These are phyloP conservation scores for Orbilia brochopaga DNA, from an alignment of 2,329 filamentous ascomycete genomes.

Conservation along the genomic window DNA sequence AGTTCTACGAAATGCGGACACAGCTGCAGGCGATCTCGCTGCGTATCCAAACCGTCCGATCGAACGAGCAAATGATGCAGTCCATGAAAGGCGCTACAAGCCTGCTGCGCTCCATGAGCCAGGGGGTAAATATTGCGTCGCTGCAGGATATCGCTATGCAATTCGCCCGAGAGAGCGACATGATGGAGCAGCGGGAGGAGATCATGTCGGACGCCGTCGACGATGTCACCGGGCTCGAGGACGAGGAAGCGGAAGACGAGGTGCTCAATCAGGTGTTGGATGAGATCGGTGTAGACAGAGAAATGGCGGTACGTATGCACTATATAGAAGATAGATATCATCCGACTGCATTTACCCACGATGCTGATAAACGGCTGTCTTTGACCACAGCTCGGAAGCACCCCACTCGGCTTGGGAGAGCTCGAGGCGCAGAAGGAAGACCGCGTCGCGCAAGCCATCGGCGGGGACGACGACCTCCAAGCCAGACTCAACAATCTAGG, in stretches of 20 bases:
- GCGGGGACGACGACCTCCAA: constrained; percentile 82
- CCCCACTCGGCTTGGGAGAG: constrained; percentile 81
- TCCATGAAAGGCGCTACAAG: constrained; percentile 98
- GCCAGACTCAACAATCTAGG: constrained; percentile 87
- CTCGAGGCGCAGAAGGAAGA: constrained; percentile 71
- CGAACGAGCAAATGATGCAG: constrained; percentile 99
- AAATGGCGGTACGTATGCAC: constrained; percentile 74
- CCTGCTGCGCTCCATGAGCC: constrained; percentile 94
- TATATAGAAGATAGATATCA: background rate
- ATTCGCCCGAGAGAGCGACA: constrained; percentile 97
- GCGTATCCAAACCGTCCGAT: constrained; percentile 93
- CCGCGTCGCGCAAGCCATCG: constrained; percentile 84
- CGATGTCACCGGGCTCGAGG: constrained; percentile 85
- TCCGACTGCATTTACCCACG: background rate
- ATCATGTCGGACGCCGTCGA: constrained; percentile 99
- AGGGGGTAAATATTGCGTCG: constrained; percentile 94
- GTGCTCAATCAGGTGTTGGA: constrained; percentile 95
- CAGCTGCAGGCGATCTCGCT: constrained; percentile 95
- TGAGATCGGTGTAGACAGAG: constrained; percentile 93
- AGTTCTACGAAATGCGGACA: constrained; percentile 98
- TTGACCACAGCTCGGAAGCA: constrained; percentile 77
- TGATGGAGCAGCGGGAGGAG: constrained; percentile 98
- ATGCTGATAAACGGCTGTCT: constrained; percentile 39
- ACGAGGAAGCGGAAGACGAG: constrained; percentile 94
- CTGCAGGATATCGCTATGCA: constrained; percentile 98